Conservation (phyloP, 805 yeast genomes). For the Diddensiella transvaalensis region DNA sequence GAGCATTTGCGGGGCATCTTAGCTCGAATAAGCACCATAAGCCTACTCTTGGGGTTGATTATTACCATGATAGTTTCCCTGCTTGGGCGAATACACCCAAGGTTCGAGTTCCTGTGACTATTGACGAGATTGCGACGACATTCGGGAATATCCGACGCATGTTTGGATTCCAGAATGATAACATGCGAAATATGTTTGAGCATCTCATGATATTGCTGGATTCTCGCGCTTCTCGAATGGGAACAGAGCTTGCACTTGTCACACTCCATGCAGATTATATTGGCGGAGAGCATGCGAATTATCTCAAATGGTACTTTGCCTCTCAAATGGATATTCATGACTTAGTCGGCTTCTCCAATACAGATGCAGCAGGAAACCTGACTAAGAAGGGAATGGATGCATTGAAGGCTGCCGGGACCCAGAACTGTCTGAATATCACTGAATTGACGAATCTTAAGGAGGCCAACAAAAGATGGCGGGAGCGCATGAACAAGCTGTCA, state of each 20-base stretch:
- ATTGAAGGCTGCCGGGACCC: background rate
- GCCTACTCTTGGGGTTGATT: conserved; percentile 24
- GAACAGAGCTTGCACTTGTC: conserved; percentile 64
- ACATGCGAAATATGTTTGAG: conserved; percentile 64
- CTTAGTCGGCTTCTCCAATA: conserved; percentile 22
- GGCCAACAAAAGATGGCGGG: conserved; percentile 6
- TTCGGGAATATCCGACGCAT: conserved; percentile 49
- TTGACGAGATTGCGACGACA: conserved; percentile 51
- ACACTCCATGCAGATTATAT: conserved; percentile 86
- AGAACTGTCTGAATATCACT: background rate
- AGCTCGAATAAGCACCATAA: background rate
- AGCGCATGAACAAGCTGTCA: conserved; percentile 36
- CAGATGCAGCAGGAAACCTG: conserved; percentile 21
- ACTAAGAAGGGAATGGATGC: conserved; percentile 15
- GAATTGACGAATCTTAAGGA: conserved; percentile 4
- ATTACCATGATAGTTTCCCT: conserved; percentile 65
- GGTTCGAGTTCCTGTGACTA: conserved; percentile 42
- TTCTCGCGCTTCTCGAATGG: conserved; percentile 78
- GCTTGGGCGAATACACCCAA: conserved; percentile 81
- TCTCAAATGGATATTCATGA: conserved; percentile 63
- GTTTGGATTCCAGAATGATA: conserved; percentile 70
- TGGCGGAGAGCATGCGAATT: conserved; percentile 86
- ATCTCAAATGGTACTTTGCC: conserved; percentile 84
- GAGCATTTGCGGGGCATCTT: background rate
- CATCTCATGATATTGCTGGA: conserved; percentile 77